Percentiles rank a stretch among this genome's conserved stretches.
Evolutionary conservation across 2,329 filamentous ascomycete species (phyloP).

Genomic region (Phaeosphaeria sp.): DNA sequence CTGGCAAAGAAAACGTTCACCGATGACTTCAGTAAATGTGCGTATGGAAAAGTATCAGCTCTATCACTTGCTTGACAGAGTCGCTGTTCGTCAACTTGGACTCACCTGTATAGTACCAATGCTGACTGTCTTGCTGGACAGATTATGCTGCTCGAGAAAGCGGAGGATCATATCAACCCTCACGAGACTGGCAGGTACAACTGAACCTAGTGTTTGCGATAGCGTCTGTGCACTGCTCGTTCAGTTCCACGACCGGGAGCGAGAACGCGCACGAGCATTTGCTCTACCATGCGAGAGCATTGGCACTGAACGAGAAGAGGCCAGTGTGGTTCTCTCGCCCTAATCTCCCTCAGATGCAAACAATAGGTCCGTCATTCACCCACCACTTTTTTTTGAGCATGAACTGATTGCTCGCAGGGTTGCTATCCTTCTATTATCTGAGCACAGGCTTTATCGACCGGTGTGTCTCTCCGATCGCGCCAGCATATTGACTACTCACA

Average conservation of each 20-base stretch:
- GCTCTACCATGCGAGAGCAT: conserved; percentile 48
- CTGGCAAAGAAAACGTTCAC: conserved; percentile 38
- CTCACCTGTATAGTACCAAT: background rate
- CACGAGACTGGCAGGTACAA: conserved; percentile 45
- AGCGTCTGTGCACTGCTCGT: conserved; percentile 40
- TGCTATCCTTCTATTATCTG: conserved; percentile 50
- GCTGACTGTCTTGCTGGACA: background rate
- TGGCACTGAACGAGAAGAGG: conserved; percentile 35
- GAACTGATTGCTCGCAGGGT: conserved; percentile 18
- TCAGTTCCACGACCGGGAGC: background rate
- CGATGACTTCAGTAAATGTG: conserved; percentile 39
- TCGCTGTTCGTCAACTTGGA: too few species aligned
- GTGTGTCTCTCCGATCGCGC: conserved; percentile 27
- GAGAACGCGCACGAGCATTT: conserved; percentile 39
- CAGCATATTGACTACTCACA: background rate
- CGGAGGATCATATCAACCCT: conserved; percentile 14
- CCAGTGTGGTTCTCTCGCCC: conserved; percentile 36
- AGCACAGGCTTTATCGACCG: conserved; percentile 49
- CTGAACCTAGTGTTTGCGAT: conserved; percentile 53
- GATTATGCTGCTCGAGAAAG: conserved; percentile 28
- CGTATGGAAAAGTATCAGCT: background rate
- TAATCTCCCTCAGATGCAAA: conserved; percentile 48
- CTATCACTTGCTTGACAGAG: background rate
- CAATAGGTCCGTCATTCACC: conserved; percentile 19
- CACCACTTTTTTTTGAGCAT: background rate